These are phyloP conservation scores for Allium fistulosum DNA, from an alignment of 106 monocot species.

Conservation along the genomic window DNA sequence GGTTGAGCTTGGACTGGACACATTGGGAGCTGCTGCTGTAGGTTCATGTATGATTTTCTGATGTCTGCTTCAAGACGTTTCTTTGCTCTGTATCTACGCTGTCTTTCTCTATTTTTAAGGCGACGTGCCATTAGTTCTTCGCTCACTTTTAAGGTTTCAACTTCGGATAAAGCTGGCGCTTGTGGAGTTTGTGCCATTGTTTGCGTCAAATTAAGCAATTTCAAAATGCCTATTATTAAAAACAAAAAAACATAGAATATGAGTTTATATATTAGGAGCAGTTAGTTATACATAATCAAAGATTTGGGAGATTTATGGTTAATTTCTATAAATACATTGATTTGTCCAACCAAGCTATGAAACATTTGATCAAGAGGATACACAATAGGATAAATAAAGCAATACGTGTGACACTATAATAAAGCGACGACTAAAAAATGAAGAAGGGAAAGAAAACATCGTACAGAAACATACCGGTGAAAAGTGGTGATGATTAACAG, in stretches of 20 bases:
- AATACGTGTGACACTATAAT: neutral
- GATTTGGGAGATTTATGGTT: neutral
- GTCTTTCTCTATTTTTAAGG: constrained; percentile 40
- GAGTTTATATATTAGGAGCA: neutral
- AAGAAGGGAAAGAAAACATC: neutral
- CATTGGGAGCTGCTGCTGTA: neutral
- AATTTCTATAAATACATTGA: too few relatives aligned
- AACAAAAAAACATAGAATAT: neutral
- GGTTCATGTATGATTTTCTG: constrained; percentile 10
- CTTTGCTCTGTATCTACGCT: constrained; percentile 41
- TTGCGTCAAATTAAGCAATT: neutral
- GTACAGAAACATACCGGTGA: neutral
- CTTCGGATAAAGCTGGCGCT: neutral
- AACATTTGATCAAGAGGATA: neutral
- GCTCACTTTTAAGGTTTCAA: neutral
- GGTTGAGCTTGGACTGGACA: neutral
- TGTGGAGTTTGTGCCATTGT: neutral
- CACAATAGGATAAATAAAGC: neutral
- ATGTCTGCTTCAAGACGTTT: constrained; percentile 35
- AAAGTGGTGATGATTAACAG: neutral
- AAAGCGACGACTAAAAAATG: neutral
- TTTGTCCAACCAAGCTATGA: neutral
- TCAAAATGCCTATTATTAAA: neutral
- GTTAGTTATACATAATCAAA: neutral
- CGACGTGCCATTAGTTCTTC: constrained; percentile 24